phyloP scores from a whole-genome alignment of 2,329 filamentous ascomycete genomes.

The Karstenula rhodostoma region DNA sequence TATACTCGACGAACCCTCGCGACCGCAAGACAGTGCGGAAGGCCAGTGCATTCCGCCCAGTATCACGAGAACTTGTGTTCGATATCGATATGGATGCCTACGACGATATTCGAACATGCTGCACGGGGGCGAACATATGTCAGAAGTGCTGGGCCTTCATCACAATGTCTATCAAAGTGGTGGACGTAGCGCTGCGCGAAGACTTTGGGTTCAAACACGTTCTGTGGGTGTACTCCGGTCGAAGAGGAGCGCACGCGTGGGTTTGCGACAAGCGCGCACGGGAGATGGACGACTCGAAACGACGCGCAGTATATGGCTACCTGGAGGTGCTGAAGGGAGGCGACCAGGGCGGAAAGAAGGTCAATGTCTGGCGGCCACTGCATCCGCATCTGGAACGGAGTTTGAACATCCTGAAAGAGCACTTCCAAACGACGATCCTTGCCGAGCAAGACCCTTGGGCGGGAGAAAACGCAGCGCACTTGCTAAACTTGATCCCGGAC shows the following conservation, averaged over 20 bases:
- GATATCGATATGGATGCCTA: slow-evolving; percentile 99
- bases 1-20: slow-evolving; percentile 91
- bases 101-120: slow-evolving; percentile 95
- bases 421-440: slow-evolving; percentile 86
- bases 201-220: slow-evolving; percentile 98
- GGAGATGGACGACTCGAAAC: slow-evolving; percentile 82
- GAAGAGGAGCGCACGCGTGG: slow-evolving; percentile 97
- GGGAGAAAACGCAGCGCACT: slow-evolving; percentile 74
- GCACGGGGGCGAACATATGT: slow-evolving; percentile 91
- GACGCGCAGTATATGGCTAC: slow-evolving; percentile 86
- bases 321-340: slow-evolving; percentile 90
- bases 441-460: slow-evolving; percentile 87
- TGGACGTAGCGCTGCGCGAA: slow-evolving; percentile 85
- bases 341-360: slow-evolving; percentile 83
- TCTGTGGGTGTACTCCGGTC: slow-evolving; percentile 97
- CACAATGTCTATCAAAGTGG: slow-evolving; percentile 95
- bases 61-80: slow-evolving; percentile 95
- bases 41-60: slow-evolving; percentile 80
- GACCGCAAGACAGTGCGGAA: slow-evolving; percentile 89
- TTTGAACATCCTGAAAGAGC: slow-evolving; percentile 80
- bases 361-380: slow-evolving; percentile 82
- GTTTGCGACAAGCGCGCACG: slow-evolving; percentile 91
- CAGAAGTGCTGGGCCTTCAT: slow-evolving; percentile 96
- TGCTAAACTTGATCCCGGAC: slow-evolving; percentile 87
- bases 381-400: slow-evolving; percentile 91